Base-by-base conservation (phyloP, 768 basidiomycete species). In the Leccinum pellstonianum region DNA sequence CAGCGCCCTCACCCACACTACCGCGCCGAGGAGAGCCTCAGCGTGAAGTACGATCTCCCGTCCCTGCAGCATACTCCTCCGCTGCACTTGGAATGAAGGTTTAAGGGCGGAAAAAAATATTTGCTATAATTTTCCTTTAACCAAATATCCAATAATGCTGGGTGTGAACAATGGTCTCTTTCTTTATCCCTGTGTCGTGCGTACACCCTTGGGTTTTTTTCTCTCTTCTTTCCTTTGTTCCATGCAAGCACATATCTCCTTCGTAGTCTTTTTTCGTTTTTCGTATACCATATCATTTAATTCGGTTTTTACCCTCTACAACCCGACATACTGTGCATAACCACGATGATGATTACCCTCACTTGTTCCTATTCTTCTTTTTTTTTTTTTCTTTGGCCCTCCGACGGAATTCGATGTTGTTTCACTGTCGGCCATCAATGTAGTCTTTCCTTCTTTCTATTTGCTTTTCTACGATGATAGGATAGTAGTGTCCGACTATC, bases 21-120 rank as follows among this genome's bases (percentile, higher is more conserved):
- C 61, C 76, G 62, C 66, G 73, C 48, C 68, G 76, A 66, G 73
- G 71, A 71, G 65, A 71, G 61, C 57, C 68, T 38, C 69, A 70
- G 59, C 77, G 69, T 67, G 77, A 80, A 77, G 75, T 79, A 77
- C 77, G 78, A 76, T 71, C 77, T 67, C 56, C 78, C 69, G 77
- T 76, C 68, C 59, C 75, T 74, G 68, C 80, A 58, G 54, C 68
- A 62, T 79, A 80, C 78, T 53, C 81, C 76, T 31, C 80, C 75
- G 67, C 77, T 77, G 73, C 76, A 65, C 68, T 79, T 76, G 80
- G 80, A 78, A 79, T 82, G 80, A 81, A 77, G 63, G 80, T 76
- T 6, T 79, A 41, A 58, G 33, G 11, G 50, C 4, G 52, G 52
- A 59, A 60, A 62, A 61, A 58, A 56, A 59, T 33, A 27, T 62